phyloP scores from a whole-genome alignment of 2,329 filamentous ascomycete genomes.

The Aspergillus brasiliensis region DNA sequence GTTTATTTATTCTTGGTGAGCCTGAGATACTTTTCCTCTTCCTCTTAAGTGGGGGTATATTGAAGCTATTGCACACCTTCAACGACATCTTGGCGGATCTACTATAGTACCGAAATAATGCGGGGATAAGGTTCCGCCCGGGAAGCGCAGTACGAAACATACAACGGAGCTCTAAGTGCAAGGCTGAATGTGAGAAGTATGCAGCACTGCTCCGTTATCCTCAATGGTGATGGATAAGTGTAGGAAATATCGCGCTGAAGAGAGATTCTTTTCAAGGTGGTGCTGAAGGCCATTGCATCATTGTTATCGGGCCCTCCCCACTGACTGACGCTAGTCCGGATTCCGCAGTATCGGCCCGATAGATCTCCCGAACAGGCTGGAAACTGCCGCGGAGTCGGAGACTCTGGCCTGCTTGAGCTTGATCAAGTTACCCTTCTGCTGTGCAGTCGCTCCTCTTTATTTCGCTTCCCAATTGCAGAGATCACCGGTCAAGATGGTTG shows the following conservation, averaged over 20 bases:
- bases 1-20: neutral
- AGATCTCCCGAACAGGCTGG: slow-evolving; percentile 25
- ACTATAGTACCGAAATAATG: slow-evolving; percentile 26
- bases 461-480: slow-evolving; percentile 3
- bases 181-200: neutral
- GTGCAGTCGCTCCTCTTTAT: slow-evolving; percentile 1
- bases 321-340: slow-evolving; percentile 26
- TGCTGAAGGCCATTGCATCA: slow-evolving; percentile 10
- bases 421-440: slow-evolving; percentile 10
- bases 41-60: neutral
- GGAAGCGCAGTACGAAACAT: slow-evolving; percentile 30
- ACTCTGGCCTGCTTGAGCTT: slow-evolving; percentile 12
- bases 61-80: slow-evolving; percentile 34
- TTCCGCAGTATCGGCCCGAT: slow-evolving; percentile 26
- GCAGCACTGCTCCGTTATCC: neutral
- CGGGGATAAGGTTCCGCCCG: slow-evolving; percentile 14
- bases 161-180: slow-evolving; percentile 9
- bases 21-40: neutral
- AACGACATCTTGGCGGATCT: slow-evolving; percentile 44
- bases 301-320: slow-evolving; percentile 22
- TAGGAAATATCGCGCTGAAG: neutral
- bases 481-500: slow-evolving; percentile 67
- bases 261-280: neutral
- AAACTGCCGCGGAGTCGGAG: slow-evolving; percentile 32
- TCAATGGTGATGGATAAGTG: neutral